These are phyloP conservation scores for Sporothrix mexicana DNA, from an alignment of 2,329 filamentous ascomycete genomes.

Conservation along the genomic window DNA sequence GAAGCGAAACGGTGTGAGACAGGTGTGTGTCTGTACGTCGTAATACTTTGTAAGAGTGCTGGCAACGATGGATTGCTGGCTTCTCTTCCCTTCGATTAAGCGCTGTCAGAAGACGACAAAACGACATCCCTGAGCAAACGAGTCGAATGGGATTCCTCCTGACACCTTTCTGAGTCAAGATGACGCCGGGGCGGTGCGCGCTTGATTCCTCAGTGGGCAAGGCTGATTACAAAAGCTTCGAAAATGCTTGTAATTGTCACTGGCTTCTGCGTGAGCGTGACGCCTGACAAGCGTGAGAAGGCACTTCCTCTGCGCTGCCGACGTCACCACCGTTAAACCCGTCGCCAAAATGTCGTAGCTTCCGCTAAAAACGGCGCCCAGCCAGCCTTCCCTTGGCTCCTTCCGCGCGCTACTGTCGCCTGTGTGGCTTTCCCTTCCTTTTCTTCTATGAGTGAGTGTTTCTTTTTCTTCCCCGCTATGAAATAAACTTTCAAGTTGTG, in stretches of 20 bases:
- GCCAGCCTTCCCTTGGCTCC: conserved; percentile 10
- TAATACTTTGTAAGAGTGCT: too few relatives aligned
- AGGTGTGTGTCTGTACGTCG: neutral
- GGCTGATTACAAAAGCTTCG: neutral
- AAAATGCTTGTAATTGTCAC: neutral
- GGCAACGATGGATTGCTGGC: too few relatives aligned
- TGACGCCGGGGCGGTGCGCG: neutral
- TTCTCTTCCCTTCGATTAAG: neutral
- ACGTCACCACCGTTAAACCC: conserved; percentile 1
- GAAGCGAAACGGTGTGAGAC: conserved; percentile 6
- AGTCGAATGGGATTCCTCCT: neutral
- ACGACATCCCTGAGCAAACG: neutral
- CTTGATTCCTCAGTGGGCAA: conserved; percentile 4
- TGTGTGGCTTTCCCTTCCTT: conserved; percentile 1
- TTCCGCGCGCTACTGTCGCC: conserved; percentile 17
- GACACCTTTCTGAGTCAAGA: neutral
- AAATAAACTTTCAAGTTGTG: conserved; percentile 9
- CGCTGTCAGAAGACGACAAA: neutral
- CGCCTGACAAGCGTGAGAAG: neutral
- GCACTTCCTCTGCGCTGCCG: neutral
- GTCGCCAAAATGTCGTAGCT: neutral
- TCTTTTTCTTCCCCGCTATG: neutral
- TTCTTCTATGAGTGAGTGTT: neutral
- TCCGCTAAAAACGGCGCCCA: conserved; percentile 9
- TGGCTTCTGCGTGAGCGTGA: neutral